A percentile compares a stretch with the other conserved stretches of the same genome.
These are phyloP conservation scores for Tuber microsphaerosporum DNA, from an alignment of 495 filamentous ascomycete genomes.

Conservation along the genomic window DNA sequence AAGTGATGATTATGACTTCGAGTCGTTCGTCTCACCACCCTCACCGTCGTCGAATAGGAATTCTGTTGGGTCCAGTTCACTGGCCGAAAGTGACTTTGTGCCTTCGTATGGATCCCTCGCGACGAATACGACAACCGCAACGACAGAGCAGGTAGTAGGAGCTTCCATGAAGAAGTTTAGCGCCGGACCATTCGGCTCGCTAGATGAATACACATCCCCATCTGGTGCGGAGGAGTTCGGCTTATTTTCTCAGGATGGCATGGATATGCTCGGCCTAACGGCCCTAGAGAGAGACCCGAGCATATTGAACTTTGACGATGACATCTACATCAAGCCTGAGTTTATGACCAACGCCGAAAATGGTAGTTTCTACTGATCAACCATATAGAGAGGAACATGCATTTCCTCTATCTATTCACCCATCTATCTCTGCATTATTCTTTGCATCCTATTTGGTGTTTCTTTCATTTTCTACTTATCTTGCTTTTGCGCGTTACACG, in stretches of 20 bases:
- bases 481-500: background rate
- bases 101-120: constrained; percentile 9
- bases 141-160: constrained; percentile 15
- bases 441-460: background rate
- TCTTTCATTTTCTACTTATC: background rate
- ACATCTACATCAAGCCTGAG: constrained; percentile 41
- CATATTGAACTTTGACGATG: constrained; percentile 34
- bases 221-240: constrained; percentile 30
- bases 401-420: background rate
- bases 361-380: constrained; percentile 16
- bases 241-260: constrained; percentile 35
- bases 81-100: constrained; percentile 26
- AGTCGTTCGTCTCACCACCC: constrained; percentile 26
- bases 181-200: constrained; percentile 18
- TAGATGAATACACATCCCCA: constrained; percentile 30
- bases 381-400: background rate
- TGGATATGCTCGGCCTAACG: constrained; percentile 39
- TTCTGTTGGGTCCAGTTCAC: constrained; percentile 27
- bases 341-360: constrained; percentile 33
- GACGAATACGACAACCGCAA: background rate
- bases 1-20: constrained; percentile 35
- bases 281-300: constrained; percentile 39
- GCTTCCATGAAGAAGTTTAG: constrained; percentile 23
- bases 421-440: background rate
- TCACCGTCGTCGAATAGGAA: constrained; percentile 26